Base-by-base conservation (phyloP, 1,139 yeast species). In the Lodderomyces elongisporus region DNA sequence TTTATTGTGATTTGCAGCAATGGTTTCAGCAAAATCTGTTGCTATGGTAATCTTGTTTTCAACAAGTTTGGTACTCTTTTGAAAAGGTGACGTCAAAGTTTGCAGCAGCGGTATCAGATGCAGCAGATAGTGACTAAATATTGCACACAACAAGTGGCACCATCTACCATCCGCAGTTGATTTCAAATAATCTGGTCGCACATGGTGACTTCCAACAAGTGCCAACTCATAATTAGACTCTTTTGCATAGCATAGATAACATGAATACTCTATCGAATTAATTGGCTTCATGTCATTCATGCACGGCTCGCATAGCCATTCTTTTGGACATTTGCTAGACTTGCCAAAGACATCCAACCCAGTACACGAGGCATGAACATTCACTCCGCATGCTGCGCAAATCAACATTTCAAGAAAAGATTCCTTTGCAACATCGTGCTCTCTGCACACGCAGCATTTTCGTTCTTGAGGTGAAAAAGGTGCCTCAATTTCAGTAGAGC, bases 281-380 rank as follows among this genome's bases (percentile, higher is more conserved):
- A 68, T 48, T 0, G 93, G 91, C 38, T 74, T 70, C 34, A 77
- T 52, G 35, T 79, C 82, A 48, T 88, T 88, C 3, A 77, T 62
- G 51, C 97, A 89, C 2, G 80, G 70, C 47, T 87, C 96, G 58
- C 97, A 89, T 22, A 71, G 56, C 97, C 97, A 89, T 33, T 66
- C 71, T 28, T 56, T 59, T 10, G 14, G 14, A 7, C 9, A 13
- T 45, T 32, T 3, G 43, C 39, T 3, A 47, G 12, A 13, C n/a
- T 31, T 44, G 1, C 49, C 59, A 1, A 53, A 53, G 4, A 60
- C 41, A 20, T 30, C 32, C 5, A 74, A 46, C 1, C 95, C 95
- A 48, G 80, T 79, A 52, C 96, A 88, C 0, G 71, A 55, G 2
- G 71, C 60, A 52, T 89, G 97, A 2, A 81, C 88, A 36, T 68